A percentile compares a stretch with the other conserved stretches of the same genome.
Conservation (phyloP, 2,329 filamentous ascomycete species). For the Trichophyton rubrum region DNA sequence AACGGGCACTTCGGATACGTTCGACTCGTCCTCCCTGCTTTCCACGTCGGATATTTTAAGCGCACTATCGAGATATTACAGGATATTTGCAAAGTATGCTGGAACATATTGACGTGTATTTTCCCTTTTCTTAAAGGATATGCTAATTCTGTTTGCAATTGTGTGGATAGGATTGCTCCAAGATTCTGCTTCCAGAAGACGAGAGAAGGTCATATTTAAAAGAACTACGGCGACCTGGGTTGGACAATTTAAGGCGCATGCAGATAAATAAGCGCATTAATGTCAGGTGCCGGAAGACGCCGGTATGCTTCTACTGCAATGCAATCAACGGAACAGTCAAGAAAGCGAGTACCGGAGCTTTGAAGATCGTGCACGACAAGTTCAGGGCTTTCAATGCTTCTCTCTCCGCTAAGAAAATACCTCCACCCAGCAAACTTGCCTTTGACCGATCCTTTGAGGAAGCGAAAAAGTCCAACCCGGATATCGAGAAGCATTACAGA, state of each 20-base stretch:
- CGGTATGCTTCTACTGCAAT: slow-evolving; percentile 66
- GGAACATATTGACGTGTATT: neutral
- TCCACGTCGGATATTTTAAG: slow-evolving; percentile 92
- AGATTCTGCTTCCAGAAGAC: slow-evolving; percentile 66
- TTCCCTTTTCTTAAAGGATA: neutral
- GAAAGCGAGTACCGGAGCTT: slow-evolving; percentile 65
- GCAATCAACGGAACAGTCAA: slow-evolving; percentile 82
- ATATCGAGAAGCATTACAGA: slow-evolving; percentile 79
- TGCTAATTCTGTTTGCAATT: slow-evolving; percentile 6
- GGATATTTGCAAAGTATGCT: slow-evolving; percentile 71
- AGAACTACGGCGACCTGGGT: slow-evolving; percentile 63
- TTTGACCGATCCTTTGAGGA: slow-evolving; percentile 79
- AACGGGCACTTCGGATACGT: slow-evolving; percentile 95
- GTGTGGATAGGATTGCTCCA: slow-evolving; percentile 56
- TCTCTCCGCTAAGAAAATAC: slow-evolving; percentile 69
- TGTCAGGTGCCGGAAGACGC: slow-evolving; percentile 77
- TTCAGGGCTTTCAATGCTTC: slow-evolving; percentile 82
- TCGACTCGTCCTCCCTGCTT: slow-evolving; percentile 76
- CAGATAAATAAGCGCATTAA: slow-evolving; percentile 79
- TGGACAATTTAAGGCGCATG: slow-evolving; percentile 78
- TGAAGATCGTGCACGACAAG: slow-evolving; percentile 91
- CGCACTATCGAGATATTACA: slow-evolving; percentile 86
- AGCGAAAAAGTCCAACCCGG: slow-evolving; percentile 63
- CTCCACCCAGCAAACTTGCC: slow-evolving; percentile 65
- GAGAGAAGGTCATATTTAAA: slow-evolving; percentile 68